phyloP scores from a whole-genome alignment of 306 rosid genomes.

The barrel medic (Medicago truncatula) region MtrunA17r5.0-ANR NC_053048.1:41237501-41238000 shows the following conservation, averaged over 20 bases:
- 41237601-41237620: neutral
- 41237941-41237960: conserved; percentile 84
- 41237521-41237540: conserved; percentile 79
- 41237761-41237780: conserved; percentile 42
- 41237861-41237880: conserved; percentile 29
- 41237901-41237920: conserved; percentile 55
- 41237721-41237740: conserved; percentile 60
- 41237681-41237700: conserved; percentile 64
- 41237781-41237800: neutral
- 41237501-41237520: conserved; percentile 78
- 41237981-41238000: conserved; percentile 66
- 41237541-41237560: conserved; percentile 74
- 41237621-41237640: neutral
- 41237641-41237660: neutral
- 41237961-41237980: conserved; percentile 84
- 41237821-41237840: neutral
- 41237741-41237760: conserved; percentile 63
- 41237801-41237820: neutral
- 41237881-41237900: conserved; percentile 98
- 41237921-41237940: conserved; percentile 69
- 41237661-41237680: conserved; percentile 26
- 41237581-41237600: conserved; percentile 39
- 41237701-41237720: conserved; percentile 36
- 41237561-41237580: conserved; percentile 88
- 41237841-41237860: neutral